Base-by-base conservation (phyloP, 768 basidiomycete species). In the Agaricus bisporus region DNA sequence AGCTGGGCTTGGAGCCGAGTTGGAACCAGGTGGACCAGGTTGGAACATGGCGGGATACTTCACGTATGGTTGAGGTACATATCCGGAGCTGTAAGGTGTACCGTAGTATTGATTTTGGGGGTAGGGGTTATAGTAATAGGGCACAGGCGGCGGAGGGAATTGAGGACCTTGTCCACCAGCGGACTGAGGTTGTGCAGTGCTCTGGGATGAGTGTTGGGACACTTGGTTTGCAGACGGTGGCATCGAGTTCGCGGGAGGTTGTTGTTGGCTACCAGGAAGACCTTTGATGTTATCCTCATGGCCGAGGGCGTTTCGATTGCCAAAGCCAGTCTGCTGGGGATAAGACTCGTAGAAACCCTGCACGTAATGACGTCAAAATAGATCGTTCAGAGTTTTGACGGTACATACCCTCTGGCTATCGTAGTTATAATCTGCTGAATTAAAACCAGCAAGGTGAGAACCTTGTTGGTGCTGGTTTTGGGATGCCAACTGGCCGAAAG, bases 301-400 rank as follows among this genome's bases (percentile, higher is more conserved):
- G 14, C 79, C 78, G 7, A 90, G 73, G 20, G 77, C 78, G 56
- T 76, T 81, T 17, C 89, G 78, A 54, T 77, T 79, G 32, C 78
- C 78, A 58, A 91, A 91, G 28, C 73, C 78, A 41, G 76, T 71
- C 49, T 78, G 85, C 59, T 83, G 87, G 47, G 63, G 61, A 62
- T 91, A 90, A 8, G 81, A 79, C 41, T 91, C 88, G 62, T 91
- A 91, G 69, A 89, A 88, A 59, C 80, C 80, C 85, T 87, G 58
- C 22, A 38, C 59, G 48, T 50, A 57, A 17, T 9, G 49, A 58
- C 60, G 60, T 66, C 49, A 61, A 58, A 8, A 32, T 58, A 59
- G 50, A 38, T 50, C 38, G 37, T 54, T 46, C 4, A 39, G 9
- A 2, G 26, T 32, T 14, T 36, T 35, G 17, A 51, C 41, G 17